phyloP scores from a whole-genome alignment of 306 rosid genomes.

The Bauhinia variegata region DNA sequence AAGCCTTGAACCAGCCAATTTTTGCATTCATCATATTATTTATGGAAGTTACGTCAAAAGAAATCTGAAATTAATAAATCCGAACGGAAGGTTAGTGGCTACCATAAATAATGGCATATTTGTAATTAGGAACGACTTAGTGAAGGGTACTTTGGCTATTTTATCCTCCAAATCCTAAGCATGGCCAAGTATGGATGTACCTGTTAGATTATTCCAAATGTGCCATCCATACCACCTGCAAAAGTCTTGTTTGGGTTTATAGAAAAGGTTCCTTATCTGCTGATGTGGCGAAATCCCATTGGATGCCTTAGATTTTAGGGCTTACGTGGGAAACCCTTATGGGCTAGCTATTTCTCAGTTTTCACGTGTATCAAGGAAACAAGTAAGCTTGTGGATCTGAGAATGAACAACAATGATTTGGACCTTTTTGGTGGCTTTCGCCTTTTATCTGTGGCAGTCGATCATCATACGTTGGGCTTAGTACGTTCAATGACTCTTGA shows the following conservation, averaged over 20 bases:
- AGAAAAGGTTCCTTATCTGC: slow-evolving; percentile 84
- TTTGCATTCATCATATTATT: too few relatives aligned
- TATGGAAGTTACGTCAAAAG: too few relatives aligned
- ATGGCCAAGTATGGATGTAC: slow-evolving; percentile 43
- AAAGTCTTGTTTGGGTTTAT: slow-evolving; percentile 29
- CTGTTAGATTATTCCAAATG: slow-evolving; percentile 45
- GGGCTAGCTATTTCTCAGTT: slow-evolving; percentile 41
- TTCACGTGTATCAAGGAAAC: slow-evolving; percentile 73
- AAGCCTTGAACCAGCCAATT: not conserved
- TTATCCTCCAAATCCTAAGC: not conserved
- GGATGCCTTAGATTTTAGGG: slow-evolving; percentile 58
- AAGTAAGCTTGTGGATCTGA: too few relatives aligned
- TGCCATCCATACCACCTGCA: slow-evolving; percentile 49
- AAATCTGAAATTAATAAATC: too few relatives aligned
- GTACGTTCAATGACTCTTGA: slow-evolving; percentile 58
- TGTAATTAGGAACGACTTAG: too few relatives aligned
- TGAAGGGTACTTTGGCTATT: slow-evolving; percentile 43
- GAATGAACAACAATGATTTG: slow-evolving; percentile 83
- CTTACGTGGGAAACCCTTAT: slow-evolving; percentile 44
- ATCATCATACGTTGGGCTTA: slow-evolving; percentile 64
- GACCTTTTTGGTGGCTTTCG: slow-evolving; percentile 66
- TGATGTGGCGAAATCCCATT: slow-evolving; percentile 52
- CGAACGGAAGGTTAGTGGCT: too few relatives aligned
- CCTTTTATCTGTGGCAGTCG: slow-evolving; percentile 65
- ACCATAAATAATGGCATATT: too few relatives aligned